Evolutionary conservation across 1,284 basidiomycete genomes (phyloP), one percentile per base, ranked within the genome.

Genomic region (Sanghuangporus weigelae): DNA sequence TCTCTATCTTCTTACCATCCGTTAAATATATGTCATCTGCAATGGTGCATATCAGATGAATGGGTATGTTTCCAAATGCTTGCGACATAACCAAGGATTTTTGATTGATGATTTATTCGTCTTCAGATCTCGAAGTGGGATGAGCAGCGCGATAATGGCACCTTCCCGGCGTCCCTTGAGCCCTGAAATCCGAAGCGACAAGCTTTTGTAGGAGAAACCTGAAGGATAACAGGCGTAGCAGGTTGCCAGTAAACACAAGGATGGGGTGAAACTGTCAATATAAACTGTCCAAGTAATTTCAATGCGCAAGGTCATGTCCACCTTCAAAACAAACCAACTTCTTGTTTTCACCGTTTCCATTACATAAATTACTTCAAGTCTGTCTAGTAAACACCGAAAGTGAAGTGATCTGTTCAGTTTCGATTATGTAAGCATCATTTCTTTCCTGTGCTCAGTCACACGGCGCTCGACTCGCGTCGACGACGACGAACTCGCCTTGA

Each of bases 111-210:
- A 40, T 48, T 31, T 36, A 40, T 48, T 31, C 35, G 56, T 63
- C 21, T 54, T 1, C 74, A 95, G 95, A 86, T 90, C 73, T 72
- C 78, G 69, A 92, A 89, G 78, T 98, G 90, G 81, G 93, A 96
- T 74, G 95, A 96, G 67, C 93, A 97, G 79, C 86, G 95, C 74
- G 95, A 97, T 76, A 86, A 77, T 70, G 93, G 93, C 68, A 93
- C 90, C 48, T 98, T 98, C 88, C 93, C 95, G 53, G 90, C 92
- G 31, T 92, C 91, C 21, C 79, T 96, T 71, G 92, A 95, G 73
- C 89, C 88, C 68, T 89, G 78, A 83, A 49, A 21, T 8, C 3
- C 35, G 53, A 54, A n/a, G 7, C 46, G 44, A n/a, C 44, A n/a
- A n/a, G 44, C 10, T n/a, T 19, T 31, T 2, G 3, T 31, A 31